Evolutionary conservation across 306 rosid genomes (phyloP), one percentile per base, ranked within the genome.

Genomic region (Trichosanthes cucumerina): DNA sequence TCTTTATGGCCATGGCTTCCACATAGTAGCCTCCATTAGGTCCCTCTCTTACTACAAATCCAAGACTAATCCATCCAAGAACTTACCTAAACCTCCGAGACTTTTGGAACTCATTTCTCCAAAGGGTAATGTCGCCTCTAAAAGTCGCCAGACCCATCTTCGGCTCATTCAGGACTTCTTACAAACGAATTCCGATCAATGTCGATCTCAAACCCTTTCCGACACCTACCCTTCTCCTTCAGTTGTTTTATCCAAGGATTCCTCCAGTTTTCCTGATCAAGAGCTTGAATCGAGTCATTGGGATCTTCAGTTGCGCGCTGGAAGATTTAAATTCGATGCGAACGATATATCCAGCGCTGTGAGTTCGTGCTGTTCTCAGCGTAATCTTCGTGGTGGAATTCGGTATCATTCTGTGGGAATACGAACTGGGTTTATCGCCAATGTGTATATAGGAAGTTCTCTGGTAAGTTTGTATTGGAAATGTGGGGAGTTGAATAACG

Each of bases 391-490:
- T 10, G 91, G 90, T 11, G 96, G 96, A 6, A 68, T 87, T 88
- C 96, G 82, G 16, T 86, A 89, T 82, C 98, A 94, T 77, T 94
- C 93, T 76, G 76, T 85, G 3, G 96, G 89, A 21, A 52, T 92
- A 39, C 78, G 74, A 84, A 50, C 81, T 83, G 98, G 98, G 75
- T 89, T 87, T 80, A 57, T 83, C 28, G 69, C 84, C 52, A 90
- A 90, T 90, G 85, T 92, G 19, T 90, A 92, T 78, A 86, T 92
- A 41, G 98, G 93, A 62, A 94, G 91, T 77, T 90, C 93, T 79
- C 82, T 94, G 91, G 76, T 94, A 1, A 89, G 86, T 57, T 69
- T 90, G 65, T 94, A 92, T n/a, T 0, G 92, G 6, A 88, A 81
- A 50, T 92, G 98, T 56, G 73, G 71, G 7, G 83, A 83, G 81